Evolutionary conservation across 2,329 filamentous ascomycete species (phyloP), one percentile per base, ranked within the genome.

Genomic region (Trichophyton verrucosum): DNA sequence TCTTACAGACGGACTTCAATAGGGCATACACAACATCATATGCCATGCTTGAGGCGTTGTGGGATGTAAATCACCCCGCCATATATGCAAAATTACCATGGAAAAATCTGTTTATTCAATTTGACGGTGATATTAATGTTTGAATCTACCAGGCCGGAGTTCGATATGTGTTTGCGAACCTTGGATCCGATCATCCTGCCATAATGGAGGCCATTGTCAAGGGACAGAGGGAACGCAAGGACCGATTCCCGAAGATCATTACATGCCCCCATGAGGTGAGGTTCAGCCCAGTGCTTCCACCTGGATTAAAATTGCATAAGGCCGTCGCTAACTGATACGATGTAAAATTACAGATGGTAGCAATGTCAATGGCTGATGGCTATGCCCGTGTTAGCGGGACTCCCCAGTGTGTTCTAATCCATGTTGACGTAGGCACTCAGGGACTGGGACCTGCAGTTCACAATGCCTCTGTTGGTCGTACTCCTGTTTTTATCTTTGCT

Each of bases 131-230:
- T 56, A 42, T 44, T 57, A 13, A 62, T 15, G 20, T 2, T 57
- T 49, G 2, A 11, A 38, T 38, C 27, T 30, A 38, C 3, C 51
- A 78, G 76, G 77, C 78, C 4, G 79, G 78, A 47, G 74, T 81
- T 57, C 77, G 73, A 36, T 74, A 80, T 71, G 75, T 78, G 61
- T 81, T 81, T 58, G 79, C 80, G 51, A 81, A 81, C 61, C 68
- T 81, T 6, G 79, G 79, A n/a, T 80, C 78, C 1, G 79, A 81
- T 60, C 79, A 91, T 68, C 88, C 88, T 1, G 85, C 84, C 22
- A 88, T 91, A 69, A 84, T 91, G 40, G 88, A 91, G 73, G 88
- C 88, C 9, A 89, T 91, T 73, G 85, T 89, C 64, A 88, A 88
- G 69, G 87, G 86, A 20, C 84, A 88, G 68, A 82, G 82, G 61